Evolutionary conservation across 805 yeast genomes (phyloP), one percentile per base, ranked within the genome.

Genomic region (Jamesozyma lodderae): DNA sequence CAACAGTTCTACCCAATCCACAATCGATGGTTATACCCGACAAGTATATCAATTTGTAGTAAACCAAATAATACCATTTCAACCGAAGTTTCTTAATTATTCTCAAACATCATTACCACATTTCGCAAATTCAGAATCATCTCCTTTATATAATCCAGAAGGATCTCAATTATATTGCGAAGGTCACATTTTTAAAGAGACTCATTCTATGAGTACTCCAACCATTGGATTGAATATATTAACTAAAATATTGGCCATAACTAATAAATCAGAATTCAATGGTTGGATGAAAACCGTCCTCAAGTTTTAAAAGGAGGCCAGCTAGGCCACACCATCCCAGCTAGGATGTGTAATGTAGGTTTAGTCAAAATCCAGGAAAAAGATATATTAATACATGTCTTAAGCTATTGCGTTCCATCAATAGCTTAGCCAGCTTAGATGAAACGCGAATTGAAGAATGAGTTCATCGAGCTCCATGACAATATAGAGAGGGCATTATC

Each of bases 371-470:
- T 10, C 6, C 18, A 35, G 5, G 32, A 35, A 27, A 35, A 35
- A 19, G 16, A 28, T 4, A 7, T 35, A 7, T 15, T 35, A 6
- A 20, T 28, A 4, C 22, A 35, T 10, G 26, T 19, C 6, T 35
- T 35, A 20, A 35, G 20, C 10, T 35, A 27, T 15, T 35, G 31
- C 15, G 37, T 35, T 8, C 31, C 37, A 3, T 15, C 32, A 14
- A 27, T 13, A 2, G 37, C 32, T 2, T 35, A 35, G 14, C 37
- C 37, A 3, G n/a, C 10, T 10, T 35, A 27, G 37, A 19, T 35
- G n/a, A 26, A 19, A 6, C n/a, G 9, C 4, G 24, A 13, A 6
- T 17, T 35, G 6, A 3, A 19, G 5, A 19, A 35, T 13, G 7
- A 20, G 2, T 21, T 14, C 11, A 35, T 35, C n/a, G 37, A 35